Percentiles rank a stretch among this genome's conserved stretches.
Evolutionary conservation across 2,329 filamentous ascomycete species (phyloP).

Genomic region (Monosporascus cannonballus): DNA sequence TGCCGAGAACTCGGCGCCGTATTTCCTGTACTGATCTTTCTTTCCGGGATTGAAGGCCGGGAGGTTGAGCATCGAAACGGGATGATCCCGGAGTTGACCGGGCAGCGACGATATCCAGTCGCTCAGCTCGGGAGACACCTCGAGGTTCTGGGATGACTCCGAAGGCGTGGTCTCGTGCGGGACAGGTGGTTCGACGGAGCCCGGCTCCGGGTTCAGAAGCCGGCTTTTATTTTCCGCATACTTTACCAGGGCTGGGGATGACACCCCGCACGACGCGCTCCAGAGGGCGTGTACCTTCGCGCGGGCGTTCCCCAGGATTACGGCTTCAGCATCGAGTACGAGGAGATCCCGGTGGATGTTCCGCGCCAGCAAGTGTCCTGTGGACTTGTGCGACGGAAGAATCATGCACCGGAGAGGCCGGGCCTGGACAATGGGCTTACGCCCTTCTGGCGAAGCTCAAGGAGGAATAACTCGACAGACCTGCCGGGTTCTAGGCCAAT

Average conservation of each 20-base stretch:
- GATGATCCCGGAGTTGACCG: constrained; percentile 20
- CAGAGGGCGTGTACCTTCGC: constrained; percentile 11
- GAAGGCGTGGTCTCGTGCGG: constrained; percentile 5
- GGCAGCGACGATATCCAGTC: constrained; percentile 38
- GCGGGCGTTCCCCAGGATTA: neutral
- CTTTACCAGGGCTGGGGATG: constrained; percentile 10
- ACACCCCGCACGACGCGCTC: constrained; percentile 14
- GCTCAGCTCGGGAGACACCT: constrained; percentile 44
- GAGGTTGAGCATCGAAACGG: constrained; percentile 59
- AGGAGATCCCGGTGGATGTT: constrained; percentile 19
- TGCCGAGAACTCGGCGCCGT: constrained; percentile 47
- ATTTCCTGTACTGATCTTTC: constrained; percentile 49
- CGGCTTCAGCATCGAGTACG: constrained; percentile 4
- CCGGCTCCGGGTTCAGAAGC: constrained; percentile 8
- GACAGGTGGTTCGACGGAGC: constrained; percentile 2
- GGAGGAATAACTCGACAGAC: constrained; percentile 11
- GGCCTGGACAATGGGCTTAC: constrained; percentile 16
- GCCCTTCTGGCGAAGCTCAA: constrained; percentile 11
- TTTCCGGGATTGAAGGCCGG: constrained; percentile 48
- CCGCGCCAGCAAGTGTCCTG: constrained; percentile 15
- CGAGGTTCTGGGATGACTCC: constrained; percentile 37
- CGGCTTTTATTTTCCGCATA: constrained; percentile 12
- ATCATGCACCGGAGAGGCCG: constrained; percentile 20
- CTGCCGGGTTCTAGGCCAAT: constrained; percentile 13
- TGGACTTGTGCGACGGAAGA: constrained; percentile 12